These are phyloP conservation scores for Volvox reticuliferus DNA, from an alignment of 139 green algal species.

Conservation along the genomic window DNA sequence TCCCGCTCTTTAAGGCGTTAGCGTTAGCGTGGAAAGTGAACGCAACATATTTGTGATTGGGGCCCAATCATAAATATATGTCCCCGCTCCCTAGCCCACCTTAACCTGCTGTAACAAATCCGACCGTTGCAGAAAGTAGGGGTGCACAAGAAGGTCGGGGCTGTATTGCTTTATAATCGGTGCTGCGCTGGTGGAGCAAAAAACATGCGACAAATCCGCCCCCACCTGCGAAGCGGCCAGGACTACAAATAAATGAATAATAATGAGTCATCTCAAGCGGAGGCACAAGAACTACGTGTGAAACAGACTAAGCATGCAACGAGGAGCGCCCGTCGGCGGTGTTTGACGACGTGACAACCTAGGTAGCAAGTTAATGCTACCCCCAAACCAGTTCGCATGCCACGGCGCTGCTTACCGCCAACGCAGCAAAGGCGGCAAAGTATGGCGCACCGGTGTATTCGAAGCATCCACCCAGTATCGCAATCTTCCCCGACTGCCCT, in stretches of 20 bases:
- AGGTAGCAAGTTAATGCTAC: too few relatives aligned
- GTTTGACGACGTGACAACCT: too few relatives aligned
- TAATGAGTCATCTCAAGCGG: too few relatives aligned
- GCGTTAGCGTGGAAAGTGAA: too few relatives aligned
- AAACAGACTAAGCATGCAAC: too few relatives aligned
- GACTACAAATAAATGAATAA: too few relatives aligned
- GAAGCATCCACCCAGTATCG: slow-evolving; percentile 87
- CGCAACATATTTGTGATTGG: too few relatives aligned
- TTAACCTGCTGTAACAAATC: slow-evolving; percentile 20
- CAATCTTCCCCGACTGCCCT: slow-evolving; percentile 88
- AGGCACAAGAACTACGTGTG: too few relatives aligned
- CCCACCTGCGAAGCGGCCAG: slow-evolving; percentile 61
- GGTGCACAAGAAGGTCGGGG: slow-evolving; percentile 97
- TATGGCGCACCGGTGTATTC: slow-evolving; percentile 96
- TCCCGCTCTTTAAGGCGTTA: too few relatives aligned
- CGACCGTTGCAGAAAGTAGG: slow-evolving; percentile 77
- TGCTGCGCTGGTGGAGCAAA: slow-evolving; percentile 86
- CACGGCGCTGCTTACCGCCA: slow-evolving; percentile 65
- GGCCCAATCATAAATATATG: too few relatives aligned
- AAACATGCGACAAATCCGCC: slow-evolving; percentile 93
- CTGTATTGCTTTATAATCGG: slow-evolving; percentile 95
- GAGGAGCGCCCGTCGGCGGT: too few relatives aligned
- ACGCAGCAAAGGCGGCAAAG: slow-evolving; percentile 87
- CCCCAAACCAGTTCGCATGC: too few relatives aligned
- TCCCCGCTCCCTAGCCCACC: background rate